Conservation (phyloP, 1,139 yeast species). For the Kodamaea ohmeri region DNA sequence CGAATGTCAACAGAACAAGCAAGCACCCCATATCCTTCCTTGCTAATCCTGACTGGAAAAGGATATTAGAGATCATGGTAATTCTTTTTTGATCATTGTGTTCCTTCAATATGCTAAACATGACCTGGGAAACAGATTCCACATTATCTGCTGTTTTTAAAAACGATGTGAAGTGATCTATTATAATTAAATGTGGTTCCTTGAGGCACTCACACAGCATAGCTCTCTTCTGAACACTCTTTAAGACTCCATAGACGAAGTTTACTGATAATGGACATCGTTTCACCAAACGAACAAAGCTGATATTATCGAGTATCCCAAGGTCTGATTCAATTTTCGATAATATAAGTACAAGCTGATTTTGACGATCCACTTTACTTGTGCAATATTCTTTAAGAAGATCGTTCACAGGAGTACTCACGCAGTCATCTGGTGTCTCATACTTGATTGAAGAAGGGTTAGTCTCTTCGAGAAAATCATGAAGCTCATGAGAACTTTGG, state of each 20-base stretch:
- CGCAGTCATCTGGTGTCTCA: neutral
- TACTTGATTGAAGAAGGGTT: neutral
- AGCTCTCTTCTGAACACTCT: neutral
- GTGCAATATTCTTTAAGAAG: slow-evolving; percentile 3
- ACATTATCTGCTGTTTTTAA: slow-evolving; percentile 13
- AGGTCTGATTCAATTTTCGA: neutral
- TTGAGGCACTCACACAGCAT: slow-evolving; percentile 13
- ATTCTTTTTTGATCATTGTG: slow-evolving; percentile 29
- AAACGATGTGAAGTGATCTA: slow-evolving; percentile 24
- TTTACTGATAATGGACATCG: neutral
- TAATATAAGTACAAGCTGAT: neutral
- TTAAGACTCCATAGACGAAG: neutral
- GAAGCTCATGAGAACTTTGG: slow-evolving; percentile 2
- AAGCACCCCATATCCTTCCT: slow-evolving; percentile 11
- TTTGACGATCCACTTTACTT: neutral
- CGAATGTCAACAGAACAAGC: slow-evolving; percentile 21
- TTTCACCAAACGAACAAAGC: neutral
- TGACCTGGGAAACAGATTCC: slow-evolving; percentile 4
- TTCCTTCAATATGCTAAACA: slow-evolving; percentile 17
- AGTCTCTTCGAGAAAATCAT: neutral
- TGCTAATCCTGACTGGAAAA: slow-evolving; percentile 14
- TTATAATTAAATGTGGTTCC: slow-evolving; percentile 20
- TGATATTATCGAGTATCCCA: neutral
- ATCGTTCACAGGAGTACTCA: slow-evolving; percentile 1
- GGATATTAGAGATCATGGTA: slow-evolving; percentile 28